Conservation (phyloP, 768 basidiomycete genomes). For the Naematelia encephala region DNA sequence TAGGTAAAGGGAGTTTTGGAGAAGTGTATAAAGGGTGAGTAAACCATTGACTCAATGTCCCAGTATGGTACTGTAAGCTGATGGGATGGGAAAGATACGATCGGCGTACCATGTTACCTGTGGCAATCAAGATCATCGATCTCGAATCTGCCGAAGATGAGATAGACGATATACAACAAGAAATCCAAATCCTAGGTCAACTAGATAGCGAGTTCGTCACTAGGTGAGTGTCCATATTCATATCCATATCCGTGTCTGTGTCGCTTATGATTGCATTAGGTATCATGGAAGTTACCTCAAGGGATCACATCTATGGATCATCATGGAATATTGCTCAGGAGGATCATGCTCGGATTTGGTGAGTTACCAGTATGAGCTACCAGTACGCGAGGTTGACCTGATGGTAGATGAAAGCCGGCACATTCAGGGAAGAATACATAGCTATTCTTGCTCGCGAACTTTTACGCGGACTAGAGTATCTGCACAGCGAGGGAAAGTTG, state of each 20-base stretch:
- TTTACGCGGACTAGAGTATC: constrained; percentile 85
- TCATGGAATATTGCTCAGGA: constrained; percentile 95
- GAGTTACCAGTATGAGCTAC: constrained; percentile 39
- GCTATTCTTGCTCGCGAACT: constrained; percentile 94
- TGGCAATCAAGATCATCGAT: constrained; percentile 99
- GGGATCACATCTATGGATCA: constrained; percentile 95
- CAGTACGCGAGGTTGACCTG: too few relatives aligned
- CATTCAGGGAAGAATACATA: constrained; percentile 97
- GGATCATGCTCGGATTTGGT: constrained; percentile 97
- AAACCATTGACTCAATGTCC: not conserved
- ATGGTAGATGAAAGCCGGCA: constrained; percentile 91
- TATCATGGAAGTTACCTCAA: constrained; percentile 96
- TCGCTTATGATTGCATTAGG: too few relatives aligned
- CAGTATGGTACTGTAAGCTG: too few relatives aligned
- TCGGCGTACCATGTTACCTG: constrained; percentile 90
- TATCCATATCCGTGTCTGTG: too few relatives aligned
- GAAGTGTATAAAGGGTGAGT: constrained; percentile 96
- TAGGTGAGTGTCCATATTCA: constrained; percentile 60
- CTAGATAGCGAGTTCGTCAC: constrained; percentile 94
- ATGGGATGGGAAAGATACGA: too few relatives aligned
- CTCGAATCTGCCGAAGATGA: constrained; percentile 98
- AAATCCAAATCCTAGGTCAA: constrained; percentile 96
- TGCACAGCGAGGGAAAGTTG: constrained; percentile 92
- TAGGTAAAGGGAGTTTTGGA: constrained; percentile 97
- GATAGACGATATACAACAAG: constrained; percentile 97